Evolutionary conservation across 2,329 filamentous ascomycete species (phyloP), one percentile per base, ranked within the genome.

Genomic region (Ceratocystis lukuohia): DNA sequence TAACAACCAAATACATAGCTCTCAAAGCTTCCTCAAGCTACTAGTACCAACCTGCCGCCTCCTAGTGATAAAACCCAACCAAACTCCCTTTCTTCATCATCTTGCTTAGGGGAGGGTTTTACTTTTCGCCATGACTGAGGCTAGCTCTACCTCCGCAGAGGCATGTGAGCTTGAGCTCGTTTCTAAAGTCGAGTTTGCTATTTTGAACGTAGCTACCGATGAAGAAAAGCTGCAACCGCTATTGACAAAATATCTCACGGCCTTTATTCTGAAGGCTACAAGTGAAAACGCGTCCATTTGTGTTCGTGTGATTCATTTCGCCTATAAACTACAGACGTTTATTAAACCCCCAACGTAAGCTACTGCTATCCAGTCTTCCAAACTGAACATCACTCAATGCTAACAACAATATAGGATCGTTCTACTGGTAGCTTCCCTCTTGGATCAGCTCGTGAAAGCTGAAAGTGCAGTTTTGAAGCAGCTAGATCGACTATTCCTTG

Each of bases 371-470:
- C 37, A 41, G 15, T 17, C 28, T 3, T 20, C 44, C 41, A 15
- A 10, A 33, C n/a, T 56, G 20, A 15, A 20, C 2, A 8, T 41
- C 3, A 41, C 37, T 41, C 5, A 17, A 25, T 15, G 8, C 61
- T 66, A 59, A 66, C 46, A 30, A 22, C 5, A n/a, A 44, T 15
- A 69, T 69, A 82, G 82, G 62, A 85, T 96, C 69, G 81, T 92
- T 65, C 79, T 99, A 5, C 94, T 94, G 0, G 91, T 97, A 12
- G 82, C 84, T n/a, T 84, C 86, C 17, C 80, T 99, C 22, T 76
- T 97, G 65, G 87, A 91, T 71, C 94, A 97, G 74, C 96, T 96
- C 80, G 96, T 95, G 75, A 72, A 89, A 25, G 84, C 84, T 46
- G 80, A 85, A 48, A 87, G 86, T 12, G 79, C 86, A 0, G 80